Evolutionary conservation across 495 filamentous ascomycete species (phyloP), one percentile per base, ranked within the genome.

Genomic region (Paragyromitra xinjiangensis): DNA sequence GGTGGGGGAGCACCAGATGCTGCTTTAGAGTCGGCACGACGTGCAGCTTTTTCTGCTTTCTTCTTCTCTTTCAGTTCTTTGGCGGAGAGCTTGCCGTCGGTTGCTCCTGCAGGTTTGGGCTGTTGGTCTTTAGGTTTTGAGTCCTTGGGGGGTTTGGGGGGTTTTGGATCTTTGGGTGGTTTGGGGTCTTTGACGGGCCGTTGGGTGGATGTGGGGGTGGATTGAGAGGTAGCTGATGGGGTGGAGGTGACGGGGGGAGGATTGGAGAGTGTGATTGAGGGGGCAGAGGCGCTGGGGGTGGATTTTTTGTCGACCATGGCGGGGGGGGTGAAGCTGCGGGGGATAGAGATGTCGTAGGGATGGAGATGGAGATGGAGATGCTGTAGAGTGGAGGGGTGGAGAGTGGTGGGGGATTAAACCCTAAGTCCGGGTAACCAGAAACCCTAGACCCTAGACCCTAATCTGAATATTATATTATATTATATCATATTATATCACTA

Each of bases 1-100:
- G 61, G 61, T 3, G 65, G 58, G 14, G 59, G 44, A n/a, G 29
- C 42, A 8, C 65, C 68, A n/a, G 29, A 39, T 37, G 87, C 80
- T 77, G 85, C 85, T 84, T 90, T 88, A 81, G 83, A 87, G 81
- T 90, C 87, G 24, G 89, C 92, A 81, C 94, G 88, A 71, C 90
- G 87, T 40, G 91, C 92, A 63, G 88, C 88, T 82, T 94, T 94
- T 78, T 95, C 92, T 11, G 89, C 92, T 82, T 95, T 93, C 64
- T 89, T 89, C 83, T 88, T 87, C 64, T 91, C 92, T 81, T 95
- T 95, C 80, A 93, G 79, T 81, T 94, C 91, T 70, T 93, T 86
- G 29, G 85, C 84, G 7, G 78, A 71, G 56, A 82, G 69, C 24
- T 85, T 83, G 24, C 64, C 80, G 34, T 71, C 80, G 22, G 73